Percentiles rank a stretch among this genome's conserved stretches.
Conservation (phyloP, 139 green algal genomes). For the Picochlorum sp. region DNA sequence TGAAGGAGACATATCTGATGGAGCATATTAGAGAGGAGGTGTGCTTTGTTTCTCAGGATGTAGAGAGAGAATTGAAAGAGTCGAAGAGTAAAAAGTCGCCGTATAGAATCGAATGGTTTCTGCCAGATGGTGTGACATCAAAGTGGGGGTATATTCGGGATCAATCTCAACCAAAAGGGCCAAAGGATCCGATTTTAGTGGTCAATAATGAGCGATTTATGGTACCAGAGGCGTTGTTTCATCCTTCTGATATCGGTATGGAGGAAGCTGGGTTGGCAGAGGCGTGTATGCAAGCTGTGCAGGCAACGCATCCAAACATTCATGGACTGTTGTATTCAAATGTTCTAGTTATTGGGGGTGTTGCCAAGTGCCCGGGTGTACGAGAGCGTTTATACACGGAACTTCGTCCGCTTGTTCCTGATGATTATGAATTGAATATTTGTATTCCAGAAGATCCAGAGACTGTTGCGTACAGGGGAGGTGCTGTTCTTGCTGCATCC, state of each 20-base stretch:
- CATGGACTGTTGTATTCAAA: slow-evolving; percentile 70
- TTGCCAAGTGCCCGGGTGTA: slow-evolving; percentile 54
- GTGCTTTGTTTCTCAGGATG: slow-evolving; percentile 75
- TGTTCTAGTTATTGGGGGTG: slow-evolving; percentile 53
- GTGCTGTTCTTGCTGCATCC: slow-evolving; percentile 30
- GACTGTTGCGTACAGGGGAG: slow-evolving; percentile 51
- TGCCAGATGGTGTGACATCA: slow-evolving; percentile 86
- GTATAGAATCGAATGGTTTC: slow-evolving; percentile 65
- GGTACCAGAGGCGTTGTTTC: slow-evolving; percentile 85
- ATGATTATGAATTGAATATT: slow-evolving; percentile 36
- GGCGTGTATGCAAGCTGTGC: slow-evolving; percentile 35
- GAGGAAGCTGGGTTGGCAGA: slow-evolving; percentile 42
- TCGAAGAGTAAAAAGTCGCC: slow-evolving; percentile 33
- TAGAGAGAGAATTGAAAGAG: slow-evolving; percentile 34
- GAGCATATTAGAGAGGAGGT: slow-evolving; percentile 88
- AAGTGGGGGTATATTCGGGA: slow-evolving; percentile 62
- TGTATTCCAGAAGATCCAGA: slow-evolving; percentile 35
- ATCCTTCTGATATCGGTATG: slow-evolving; percentile 60
- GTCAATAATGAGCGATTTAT: slow-evolving; percentile 98
- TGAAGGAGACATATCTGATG: slow-evolving; percentile 88
- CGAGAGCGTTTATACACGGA: slow-evolving; percentile 37
- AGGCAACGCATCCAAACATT: slow-evolving; percentile 49
- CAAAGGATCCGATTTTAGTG: slow-evolving; percentile 39
- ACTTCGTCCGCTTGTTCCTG: slow-evolving; percentile 59
- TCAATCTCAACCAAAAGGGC: slow-evolving; percentile 7